A percentile compares a stretch with the other conserved stretches of the same genome.
Evolutionary conservation across 1,284 basidiomycete genomes (phyloP).

Genomic region (Gymnopus androsaceus): DNA sequence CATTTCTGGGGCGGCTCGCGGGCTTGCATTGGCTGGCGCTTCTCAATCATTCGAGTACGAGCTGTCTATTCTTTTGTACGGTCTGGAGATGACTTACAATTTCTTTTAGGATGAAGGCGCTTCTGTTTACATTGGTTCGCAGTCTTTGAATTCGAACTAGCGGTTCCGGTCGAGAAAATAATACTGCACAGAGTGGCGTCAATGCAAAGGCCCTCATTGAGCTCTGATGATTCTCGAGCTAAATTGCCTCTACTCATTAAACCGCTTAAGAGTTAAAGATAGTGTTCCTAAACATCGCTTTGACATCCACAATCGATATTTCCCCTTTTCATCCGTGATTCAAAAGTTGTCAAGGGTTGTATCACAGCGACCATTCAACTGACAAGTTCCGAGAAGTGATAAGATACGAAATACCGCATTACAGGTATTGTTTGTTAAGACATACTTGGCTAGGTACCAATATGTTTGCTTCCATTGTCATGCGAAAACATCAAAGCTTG

Average conservation of each 20-base stretch:
- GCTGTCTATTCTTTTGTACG: background rate
- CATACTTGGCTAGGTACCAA: too few species aligned
- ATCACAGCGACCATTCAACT: too few species aligned
- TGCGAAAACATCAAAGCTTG: too few species aligned
- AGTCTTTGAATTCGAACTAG: constrained; percentile 48
- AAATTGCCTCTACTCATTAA: constrained; percentile 2
- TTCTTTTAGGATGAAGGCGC: constrained; percentile 37
- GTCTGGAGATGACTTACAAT: background rate
- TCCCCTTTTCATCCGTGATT: too few species aligned
- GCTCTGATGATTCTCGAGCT: background rate
- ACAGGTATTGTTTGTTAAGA: too few species aligned
- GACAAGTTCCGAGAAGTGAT: too few species aligned
- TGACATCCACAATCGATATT: too few species aligned
- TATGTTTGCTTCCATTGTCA: too few species aligned
- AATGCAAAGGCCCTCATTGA: constrained; percentile 3
- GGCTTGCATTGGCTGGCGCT: constrained; percentile 56
- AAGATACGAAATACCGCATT: too few species aligned
- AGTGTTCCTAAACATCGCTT: too few species aligned
- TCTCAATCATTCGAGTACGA: constrained; percentile 54
- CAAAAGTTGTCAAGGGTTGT: too few species aligned
- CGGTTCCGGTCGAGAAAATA: constrained; percentile 31
- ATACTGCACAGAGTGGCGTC: background rate
- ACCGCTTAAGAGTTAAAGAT: background rate
- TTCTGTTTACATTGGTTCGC: constrained; percentile 52
- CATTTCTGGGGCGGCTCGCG: constrained; percentile 47